A percentile compares a stretch with the other conserved stretches of the same genome.
phyloP scores from a whole-genome alignment of 1,139 yeast genomes.

The Pichia sp. region DNA sequence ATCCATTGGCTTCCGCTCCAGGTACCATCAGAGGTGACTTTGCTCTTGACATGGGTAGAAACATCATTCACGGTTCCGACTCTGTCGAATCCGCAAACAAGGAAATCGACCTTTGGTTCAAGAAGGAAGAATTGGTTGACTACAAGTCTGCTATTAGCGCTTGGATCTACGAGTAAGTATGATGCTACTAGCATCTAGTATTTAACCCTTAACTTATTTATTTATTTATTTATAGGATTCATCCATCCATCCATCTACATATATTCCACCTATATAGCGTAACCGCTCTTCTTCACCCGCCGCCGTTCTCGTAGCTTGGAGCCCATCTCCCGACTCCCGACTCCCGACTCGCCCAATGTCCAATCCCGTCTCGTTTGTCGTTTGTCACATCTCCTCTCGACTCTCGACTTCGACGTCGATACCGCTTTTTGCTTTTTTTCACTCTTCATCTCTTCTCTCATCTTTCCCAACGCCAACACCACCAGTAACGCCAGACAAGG shows the following conservation, averaged over 20 bases:
- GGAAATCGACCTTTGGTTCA: constrained; percentile 98
- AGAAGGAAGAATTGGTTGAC: constrained; percentile 90
- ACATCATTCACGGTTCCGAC: constrained; percentile 99
- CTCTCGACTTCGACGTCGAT: no score
- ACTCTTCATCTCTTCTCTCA: not conserved
- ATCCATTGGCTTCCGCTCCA: constrained; percentile 95
- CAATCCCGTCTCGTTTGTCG: no score
- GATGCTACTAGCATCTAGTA: not conserved
- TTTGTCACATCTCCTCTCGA: no score
- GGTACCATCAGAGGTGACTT: constrained; percentile 99
- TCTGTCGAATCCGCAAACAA: constrained; percentile 96
- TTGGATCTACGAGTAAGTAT: constrained; percentile 86
- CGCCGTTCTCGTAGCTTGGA: no score
- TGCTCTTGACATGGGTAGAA: constrained; percentile 97
- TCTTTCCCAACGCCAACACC: not conserved
- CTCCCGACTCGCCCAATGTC: no score
- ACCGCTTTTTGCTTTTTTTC: not conserved
- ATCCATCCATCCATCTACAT: not conserved
- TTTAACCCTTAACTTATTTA: not conserved
- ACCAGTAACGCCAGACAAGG: not conserved
- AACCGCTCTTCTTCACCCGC: no score
- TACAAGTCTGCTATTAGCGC: constrained; percentile 80
- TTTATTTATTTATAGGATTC: not conserved
- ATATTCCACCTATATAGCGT: no score
- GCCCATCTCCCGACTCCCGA: no score